Base-by-base conservation (phyloP, 495 filamentous ascomycete species). In the Aspergillus indologenus region DNA sequence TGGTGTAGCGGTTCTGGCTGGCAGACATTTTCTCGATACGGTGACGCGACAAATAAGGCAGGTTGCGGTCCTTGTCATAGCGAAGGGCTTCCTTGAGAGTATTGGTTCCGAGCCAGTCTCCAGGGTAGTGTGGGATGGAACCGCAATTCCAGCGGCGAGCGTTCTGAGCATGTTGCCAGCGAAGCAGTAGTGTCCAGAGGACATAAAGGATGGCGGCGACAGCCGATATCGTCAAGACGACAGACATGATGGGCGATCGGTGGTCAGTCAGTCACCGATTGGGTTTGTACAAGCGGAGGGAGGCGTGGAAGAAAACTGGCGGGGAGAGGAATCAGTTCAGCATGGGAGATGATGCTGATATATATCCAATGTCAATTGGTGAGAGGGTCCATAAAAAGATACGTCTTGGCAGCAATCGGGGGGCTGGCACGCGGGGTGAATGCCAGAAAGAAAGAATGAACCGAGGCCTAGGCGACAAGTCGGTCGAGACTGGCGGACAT, bases 81-180 rank as follows among this genome's bases (percentile, higher is more conserved):
- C 56, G 60, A n/a, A 74, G 64, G 0, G 63, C 40, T 23, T 70
- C 64, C 46, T 63, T 62, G 5, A 74, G 29, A 9, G 64, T 71
- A 24, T 46, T 61, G 44, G 72, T 65, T 22, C 74, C 74, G 0
- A 77, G 47, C 0, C 65, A 57, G 51, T 72, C 71, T n/a, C 70
- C 65, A 43, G 74, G 72, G n/a, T 67, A 74, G 17, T 31, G n/a
- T 17, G 71, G 69, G 45, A 68, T 8, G n/a, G 60, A 46, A 21
- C 57, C 64, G 62, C 75, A 75, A 51, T 69, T 64, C 51, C 71
- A 59, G 9, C 45, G 51, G 19, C 63, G 67, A 11, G 70, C 71
- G 45, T 66, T 67, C 26, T 65, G 68, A 17, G 71, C 61, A 51
- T 70, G 71, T 22, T 20, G 34, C 60, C 60, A 61, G 49, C 48